phyloP scores from a whole-genome alignment of 1,139 yeast species.

The Geotrichum candidum region DNA sequence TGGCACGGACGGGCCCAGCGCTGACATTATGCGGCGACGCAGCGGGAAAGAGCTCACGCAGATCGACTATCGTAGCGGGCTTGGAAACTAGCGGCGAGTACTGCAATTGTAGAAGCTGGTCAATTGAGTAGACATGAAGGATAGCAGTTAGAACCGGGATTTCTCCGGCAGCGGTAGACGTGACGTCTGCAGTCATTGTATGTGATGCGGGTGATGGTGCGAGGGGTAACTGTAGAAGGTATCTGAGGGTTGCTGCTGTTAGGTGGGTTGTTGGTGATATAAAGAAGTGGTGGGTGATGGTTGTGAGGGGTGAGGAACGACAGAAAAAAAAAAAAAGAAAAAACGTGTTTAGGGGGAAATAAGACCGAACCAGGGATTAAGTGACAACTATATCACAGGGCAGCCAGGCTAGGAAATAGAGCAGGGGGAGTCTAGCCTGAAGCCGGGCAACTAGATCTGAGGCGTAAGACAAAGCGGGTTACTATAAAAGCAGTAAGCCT shows the following conservation, averaged over 20 bases:
- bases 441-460: too few relatives aligned
- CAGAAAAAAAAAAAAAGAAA: neutral
- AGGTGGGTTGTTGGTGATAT: neutral
- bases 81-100: neutral
- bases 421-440: too few relatives aligned
- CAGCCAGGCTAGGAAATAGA: too few relatives aligned
- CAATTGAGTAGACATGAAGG: slow-evolving; percentile 1
- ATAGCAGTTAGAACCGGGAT: neutral
- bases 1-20: neutral
- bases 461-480: too few relatives aligned
- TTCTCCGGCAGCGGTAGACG: neutral
- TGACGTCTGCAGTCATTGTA: neutral
- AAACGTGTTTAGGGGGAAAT: neutral
- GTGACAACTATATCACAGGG: too few relatives aligned
- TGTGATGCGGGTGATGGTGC: neutral
- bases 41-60: neutral
- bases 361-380: neutral
- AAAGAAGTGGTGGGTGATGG: neutral
- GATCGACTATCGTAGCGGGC: neutral
- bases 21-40: neutral
- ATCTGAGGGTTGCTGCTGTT: neutral
- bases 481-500: too few relatives aligned
- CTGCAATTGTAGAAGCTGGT: neutral
- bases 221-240: neutral
- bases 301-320: neutral